Evolutionary conservation across 495 filamentous ascomycete species (phyloP).

Genomic region (Stereocaulon alpinum): DNA sequence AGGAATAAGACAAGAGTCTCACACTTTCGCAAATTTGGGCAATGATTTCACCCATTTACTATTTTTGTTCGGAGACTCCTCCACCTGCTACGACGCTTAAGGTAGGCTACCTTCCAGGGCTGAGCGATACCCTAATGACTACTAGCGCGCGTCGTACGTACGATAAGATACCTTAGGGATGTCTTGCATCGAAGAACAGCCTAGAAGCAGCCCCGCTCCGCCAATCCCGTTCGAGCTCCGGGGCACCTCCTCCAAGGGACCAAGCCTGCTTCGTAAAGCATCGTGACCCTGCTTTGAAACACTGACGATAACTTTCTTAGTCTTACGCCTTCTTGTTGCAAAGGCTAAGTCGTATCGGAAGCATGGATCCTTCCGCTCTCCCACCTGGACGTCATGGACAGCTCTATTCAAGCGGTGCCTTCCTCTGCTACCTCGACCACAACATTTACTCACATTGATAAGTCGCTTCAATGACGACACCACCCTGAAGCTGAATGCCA

Average conservation of each 20-base stretch:
- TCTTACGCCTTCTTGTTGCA: not conserved
- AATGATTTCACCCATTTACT: too few relatives aligned
- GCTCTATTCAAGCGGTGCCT: not conserved
- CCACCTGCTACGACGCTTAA: too few relatives aligned
- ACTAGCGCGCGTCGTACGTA: not conserved
- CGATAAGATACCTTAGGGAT: too few relatives aligned
- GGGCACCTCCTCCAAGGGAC: not conserved
- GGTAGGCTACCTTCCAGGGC: too few relatives aligned
- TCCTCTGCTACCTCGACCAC: not conserved
- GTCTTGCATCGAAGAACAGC: too few relatives aligned
- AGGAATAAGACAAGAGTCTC: too few relatives aligned
- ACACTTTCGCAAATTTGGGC: too few relatives aligned
- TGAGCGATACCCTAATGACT: conserved; percentile 13
- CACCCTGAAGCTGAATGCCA: not conserved
- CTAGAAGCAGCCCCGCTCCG: not conserved
- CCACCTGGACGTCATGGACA: not conserved
- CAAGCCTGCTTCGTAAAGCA: not conserved
- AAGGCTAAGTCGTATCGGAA: not conserved
- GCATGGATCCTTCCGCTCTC: not conserved
- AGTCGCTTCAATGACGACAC: not conserved
- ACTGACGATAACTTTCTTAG: not conserved
- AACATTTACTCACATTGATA: not conserved
- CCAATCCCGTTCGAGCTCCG: not conserved
- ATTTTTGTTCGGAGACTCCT: too few relatives aligned
- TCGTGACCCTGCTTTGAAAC: not conserved